A percentile compares a stretch with the other conserved stretches of the same genome.
Evolutionary conservation across 169 alveolate genomes (phyloP).

Genomic region (Plasmodium gonderi): DNA sequence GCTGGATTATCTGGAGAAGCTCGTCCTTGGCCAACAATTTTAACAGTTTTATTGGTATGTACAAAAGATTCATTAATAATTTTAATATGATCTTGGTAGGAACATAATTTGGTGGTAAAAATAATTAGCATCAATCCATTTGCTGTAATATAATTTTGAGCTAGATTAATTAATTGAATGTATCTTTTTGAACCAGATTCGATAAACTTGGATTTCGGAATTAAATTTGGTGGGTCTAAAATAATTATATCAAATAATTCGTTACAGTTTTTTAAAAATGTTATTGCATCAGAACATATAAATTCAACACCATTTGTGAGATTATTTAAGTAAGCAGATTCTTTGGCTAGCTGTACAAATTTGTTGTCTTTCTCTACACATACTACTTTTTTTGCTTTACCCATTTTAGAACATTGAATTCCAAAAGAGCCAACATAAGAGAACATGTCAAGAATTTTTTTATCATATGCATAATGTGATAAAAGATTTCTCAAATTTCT

Average conservation of each 20-base stretch:
- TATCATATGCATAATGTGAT: constrained; percentile 36
- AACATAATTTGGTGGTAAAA: constrained; percentile 41
- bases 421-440: constrained; percentile 70
- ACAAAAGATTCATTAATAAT: constrained; percentile 51
- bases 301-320: constrained; percentile 28
- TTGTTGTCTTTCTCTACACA: constrained; percentile 59
- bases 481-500: constrained; percentile 23
- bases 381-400: constrained; percentile 52
- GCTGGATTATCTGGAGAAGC: constrained; percentile 63
- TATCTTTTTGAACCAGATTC: constrained; percentile 28
- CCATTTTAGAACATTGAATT: constrained; percentile 61
- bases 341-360: constrained; percentile 55
- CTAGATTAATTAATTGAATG: constrained; percentile 19
- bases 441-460: constrained; percentile 45
- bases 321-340: constrained; percentile 40
- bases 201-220: constrained; percentile 44
- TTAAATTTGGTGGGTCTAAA: constrained; percentile 71
- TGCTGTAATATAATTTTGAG: constrained; percentile 35
- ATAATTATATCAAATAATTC: constrained; percentile 48
- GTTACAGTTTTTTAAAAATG: constrained; percentile 38
- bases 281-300: constrained; percentile 22
- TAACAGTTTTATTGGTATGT: constrained; percentile 26
- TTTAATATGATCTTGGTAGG: constrained; percentile 56
- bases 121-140: constrained; percentile 50
- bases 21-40: constrained; percentile 69